Conservation (phyloP, 768 basidiomycete species). For the Pleurotus salmoneostramineus region DNA sequence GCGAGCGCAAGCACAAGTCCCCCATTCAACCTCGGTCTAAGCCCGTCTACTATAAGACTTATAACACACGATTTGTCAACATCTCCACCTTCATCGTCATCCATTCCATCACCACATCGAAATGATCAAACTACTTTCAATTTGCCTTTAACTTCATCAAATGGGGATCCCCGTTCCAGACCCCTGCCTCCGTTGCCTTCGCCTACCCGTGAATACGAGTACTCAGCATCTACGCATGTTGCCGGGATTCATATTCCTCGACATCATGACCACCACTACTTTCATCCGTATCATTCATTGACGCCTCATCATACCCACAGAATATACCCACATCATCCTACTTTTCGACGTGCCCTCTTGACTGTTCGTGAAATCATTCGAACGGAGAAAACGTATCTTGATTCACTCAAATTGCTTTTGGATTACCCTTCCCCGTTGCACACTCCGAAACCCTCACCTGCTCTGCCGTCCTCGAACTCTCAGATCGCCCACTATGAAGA, state of each 20-base stretch:
- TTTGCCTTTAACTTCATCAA: neutral
- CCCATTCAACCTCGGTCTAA: neutral
- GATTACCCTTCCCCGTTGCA: neutral
- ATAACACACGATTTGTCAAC: neutral
- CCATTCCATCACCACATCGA: neutral
- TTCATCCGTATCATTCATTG: neutral
- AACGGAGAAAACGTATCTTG: slow-evolving; percentile 16
- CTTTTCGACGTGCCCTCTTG: slow-evolving; percentile 20
- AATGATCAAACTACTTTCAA: neutral
- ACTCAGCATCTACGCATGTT: neutral
- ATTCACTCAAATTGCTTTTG: slow-evolving; percentile 11
- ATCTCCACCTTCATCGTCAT: neutral
- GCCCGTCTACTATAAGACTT: neutral
- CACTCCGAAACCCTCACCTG: neutral
- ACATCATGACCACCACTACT: too few relatives aligned
- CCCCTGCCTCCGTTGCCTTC: neutral
- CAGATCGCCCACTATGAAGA: slow-evolving; percentile 11
- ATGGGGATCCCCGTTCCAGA: neutral
- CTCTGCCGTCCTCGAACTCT: neutral
- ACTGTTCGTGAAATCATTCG: slow-evolving; percentile 23
- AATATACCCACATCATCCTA: slow-evolving; percentile 4
- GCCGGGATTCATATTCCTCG: too few relatives aligned
- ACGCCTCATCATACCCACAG: neutral
- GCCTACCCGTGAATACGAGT: neutral
- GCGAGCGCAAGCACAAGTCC: neutral